These are phyloP conservation scores for Plasmodium coatneyi DNA, from an alignment of 169 alveolate genomes.

Conservation along the genomic window DNA sequence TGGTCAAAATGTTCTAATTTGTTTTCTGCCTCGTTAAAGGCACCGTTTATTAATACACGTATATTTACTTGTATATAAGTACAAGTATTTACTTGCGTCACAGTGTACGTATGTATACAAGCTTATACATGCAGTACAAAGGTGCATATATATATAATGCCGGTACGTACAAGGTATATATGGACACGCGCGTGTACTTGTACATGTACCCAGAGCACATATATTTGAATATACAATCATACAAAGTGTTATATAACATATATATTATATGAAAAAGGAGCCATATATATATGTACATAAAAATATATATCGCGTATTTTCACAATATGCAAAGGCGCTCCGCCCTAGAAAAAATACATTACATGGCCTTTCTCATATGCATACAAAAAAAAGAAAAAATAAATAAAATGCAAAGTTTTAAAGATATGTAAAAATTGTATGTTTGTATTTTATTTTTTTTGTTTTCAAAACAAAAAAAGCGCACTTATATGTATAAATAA, in stretches of 20 bases:
- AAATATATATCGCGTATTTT: not conserved
- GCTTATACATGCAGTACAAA: not conserved
- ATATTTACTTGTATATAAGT: not conserved
- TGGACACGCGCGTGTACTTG: not conserved
- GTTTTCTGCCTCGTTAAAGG: not conserved
- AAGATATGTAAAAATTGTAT: not conserved
- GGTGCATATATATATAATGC: not conserved
- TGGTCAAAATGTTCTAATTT: not conserved
- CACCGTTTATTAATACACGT: not conserved
- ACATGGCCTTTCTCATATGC: not conserved
- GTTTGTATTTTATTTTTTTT: not conserved
- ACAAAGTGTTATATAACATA: not conserved
- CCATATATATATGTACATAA: not conserved
- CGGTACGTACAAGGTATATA: not conserved
- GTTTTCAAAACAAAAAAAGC: not conserved
- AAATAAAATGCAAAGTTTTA: not conserved
- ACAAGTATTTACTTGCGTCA: not conserved
- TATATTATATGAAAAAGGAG: not conserved
- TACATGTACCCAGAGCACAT: not conserved
- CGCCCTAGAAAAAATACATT: not conserved
- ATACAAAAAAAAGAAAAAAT: not conserved
- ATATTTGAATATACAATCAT: not conserved
- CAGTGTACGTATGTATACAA: not conserved
- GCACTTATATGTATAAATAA: not conserved
- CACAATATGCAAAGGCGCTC: not conserved